Evolutionary conservation across 306 rosid species (phyloP).

Genomic region (Sindora glabra): DNA sequence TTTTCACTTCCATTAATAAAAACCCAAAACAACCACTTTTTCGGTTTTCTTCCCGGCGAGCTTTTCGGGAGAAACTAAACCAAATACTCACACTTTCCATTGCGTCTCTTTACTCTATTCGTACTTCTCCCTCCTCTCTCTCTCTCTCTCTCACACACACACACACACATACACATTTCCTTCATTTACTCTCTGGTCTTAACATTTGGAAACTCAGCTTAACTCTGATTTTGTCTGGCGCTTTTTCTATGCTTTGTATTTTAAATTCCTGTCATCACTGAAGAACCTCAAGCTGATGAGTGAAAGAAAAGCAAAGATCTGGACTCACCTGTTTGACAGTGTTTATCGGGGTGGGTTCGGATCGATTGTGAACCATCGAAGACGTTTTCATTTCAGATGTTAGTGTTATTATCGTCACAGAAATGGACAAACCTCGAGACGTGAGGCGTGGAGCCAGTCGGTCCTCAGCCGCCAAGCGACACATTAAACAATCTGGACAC

Average conservation of each 20-base stretch:
- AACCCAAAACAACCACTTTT: conserved; percentile 16
- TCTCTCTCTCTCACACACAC: no score
- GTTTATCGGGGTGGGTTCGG: background rate
- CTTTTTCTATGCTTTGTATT: no score
- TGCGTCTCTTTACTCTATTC: background rate
- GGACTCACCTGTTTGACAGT: background rate
- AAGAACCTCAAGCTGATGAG: conserved; percentile 13
- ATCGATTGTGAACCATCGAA: conserved; percentile 11
- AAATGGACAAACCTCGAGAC: conserved; percentile 49
- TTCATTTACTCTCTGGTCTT: background rate
- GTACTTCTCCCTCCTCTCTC: no score
- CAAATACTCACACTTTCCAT: background rate
- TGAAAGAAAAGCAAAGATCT: conserved; percentile 6
- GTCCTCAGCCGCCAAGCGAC: conserved; percentile 25
- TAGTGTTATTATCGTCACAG: background rate
- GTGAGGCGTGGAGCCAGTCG: conserved; percentile 51
- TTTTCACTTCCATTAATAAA: background rate
- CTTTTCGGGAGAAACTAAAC: conserved; percentile 17
- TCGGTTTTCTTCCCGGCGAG: conserved; percentile 25
- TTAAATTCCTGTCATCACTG: background rate
- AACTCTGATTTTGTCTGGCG: background rate
- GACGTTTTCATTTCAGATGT: conserved; percentile 17
- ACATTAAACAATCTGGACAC: conserved; percentile 24
- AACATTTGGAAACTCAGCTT: background rate
- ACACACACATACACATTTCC: no score